Conservation (phyloP, 768 basidiomycete genomes). For the Boletus tomentosulus region DNA sequence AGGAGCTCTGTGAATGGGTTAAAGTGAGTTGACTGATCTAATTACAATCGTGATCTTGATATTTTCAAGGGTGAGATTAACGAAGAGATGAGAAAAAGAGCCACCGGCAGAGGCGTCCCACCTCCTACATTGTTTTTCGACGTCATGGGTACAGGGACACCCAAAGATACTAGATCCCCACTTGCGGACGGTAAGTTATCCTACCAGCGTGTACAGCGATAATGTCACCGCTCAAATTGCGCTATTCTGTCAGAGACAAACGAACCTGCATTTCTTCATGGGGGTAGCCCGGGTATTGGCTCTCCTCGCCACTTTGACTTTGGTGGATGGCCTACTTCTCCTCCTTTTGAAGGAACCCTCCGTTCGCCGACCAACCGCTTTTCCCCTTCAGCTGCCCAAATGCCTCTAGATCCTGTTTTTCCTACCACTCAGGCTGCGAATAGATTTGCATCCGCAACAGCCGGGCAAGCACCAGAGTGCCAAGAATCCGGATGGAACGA, state of each 20-base stretch:
- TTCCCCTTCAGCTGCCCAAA: not conserved
- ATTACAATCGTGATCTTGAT: not conserved
- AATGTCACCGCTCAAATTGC: not conserved
- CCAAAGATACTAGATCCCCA: not conserved
- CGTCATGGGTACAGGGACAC: not conserved
- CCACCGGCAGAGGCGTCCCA: not conserved
- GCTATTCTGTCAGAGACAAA: not conserved
- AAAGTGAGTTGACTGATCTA: not conserved
- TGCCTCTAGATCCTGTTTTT: not conserved
- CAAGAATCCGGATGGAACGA: not conserved
- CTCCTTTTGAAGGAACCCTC: not conserved
- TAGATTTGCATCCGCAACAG: not conserved
- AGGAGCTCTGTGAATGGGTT: conserved; percentile 3
- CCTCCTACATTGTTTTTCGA: not conserved
- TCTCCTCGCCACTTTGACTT: not conserved
- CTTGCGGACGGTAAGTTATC: not conserved
- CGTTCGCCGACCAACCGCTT: not conserved
- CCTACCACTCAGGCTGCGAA: not conserved
- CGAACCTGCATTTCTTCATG: not conserved
- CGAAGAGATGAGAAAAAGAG: not conserved
- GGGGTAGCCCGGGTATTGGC: not conserved
- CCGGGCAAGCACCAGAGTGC: not conserved
- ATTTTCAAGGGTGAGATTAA: conserved; percentile 3
- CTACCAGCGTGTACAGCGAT: not conserved
- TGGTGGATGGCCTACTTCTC: not conserved